Evolutionary conservation across 169 alveolate species (phyloP).

Genomic region (Toxoplasma gondii): DNA sequence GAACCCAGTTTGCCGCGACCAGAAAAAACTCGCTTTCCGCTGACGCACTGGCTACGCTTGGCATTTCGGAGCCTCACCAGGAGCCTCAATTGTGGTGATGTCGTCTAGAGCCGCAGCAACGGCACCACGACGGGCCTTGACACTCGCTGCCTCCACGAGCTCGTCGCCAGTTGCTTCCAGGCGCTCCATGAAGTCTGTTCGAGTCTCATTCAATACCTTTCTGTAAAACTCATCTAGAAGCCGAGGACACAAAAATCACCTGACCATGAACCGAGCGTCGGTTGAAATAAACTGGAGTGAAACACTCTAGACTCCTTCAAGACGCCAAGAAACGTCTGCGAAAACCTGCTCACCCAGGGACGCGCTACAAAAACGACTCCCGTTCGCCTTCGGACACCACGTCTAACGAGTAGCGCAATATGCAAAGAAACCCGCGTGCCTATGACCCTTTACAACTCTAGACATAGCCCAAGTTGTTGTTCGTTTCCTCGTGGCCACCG

Average conservation of each 20-base stretch:
- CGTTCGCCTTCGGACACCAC: no score
- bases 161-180: conserved; percentile 26
- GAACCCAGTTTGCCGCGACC: no score
- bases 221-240: background rate
- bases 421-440: no score
- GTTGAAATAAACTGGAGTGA: no score
- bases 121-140: conserved; percentile 22
- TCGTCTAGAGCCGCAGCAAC: conserved; percentile 34
- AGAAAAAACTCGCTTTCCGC: no score
- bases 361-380: background rate
- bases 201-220: background rate
- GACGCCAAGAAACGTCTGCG: background rate
- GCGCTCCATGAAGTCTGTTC: background rate
- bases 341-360: background rate
- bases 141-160: conserved; percentile 32
- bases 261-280: no score
- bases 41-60: no score
- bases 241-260: background rate
- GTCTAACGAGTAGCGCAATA: no score
- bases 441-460: no score
- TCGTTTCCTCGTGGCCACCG: no score
- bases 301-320: background rate
- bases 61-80: background rate
- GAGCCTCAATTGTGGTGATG: conserved; percentile 17
- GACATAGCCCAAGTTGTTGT: no score